phyloP scores from a whole-genome alignment of 805 yeast genomes.

The Pichia gijzeniarum region DNA sequence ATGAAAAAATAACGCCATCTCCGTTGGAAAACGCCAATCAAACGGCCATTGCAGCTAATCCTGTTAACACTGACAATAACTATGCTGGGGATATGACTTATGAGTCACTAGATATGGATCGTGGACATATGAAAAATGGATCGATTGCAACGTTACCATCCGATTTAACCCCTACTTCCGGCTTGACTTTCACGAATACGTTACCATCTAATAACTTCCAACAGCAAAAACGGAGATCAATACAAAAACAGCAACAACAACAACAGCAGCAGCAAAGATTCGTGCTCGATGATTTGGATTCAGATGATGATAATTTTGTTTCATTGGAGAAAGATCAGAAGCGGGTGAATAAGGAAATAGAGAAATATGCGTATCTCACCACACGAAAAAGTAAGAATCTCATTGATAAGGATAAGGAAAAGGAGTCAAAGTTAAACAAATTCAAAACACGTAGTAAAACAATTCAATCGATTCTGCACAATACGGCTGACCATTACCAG shows the following conservation, averaged over 20 bases:
- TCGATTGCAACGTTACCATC: constrained; percentile 17
- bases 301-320: constrained; percentile 14
- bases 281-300: constrained; percentile 14
- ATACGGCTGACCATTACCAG: constrained; percentile 18
- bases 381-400: neutral
- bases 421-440: constrained; percentile 20
- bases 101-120: neutral
- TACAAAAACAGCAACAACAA: constrained; percentile 2
- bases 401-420: constrained; percentile 6
- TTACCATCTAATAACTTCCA: constrained; percentile 1
- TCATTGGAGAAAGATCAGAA: neutral
- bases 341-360: constrained; percentile 1
- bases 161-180: constrained; percentile 20
- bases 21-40: constrained; percentile 19
- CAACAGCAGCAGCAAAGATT: neutral
- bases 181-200: constrained; percentile 15
- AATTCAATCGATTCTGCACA: constrained; percentile 23
- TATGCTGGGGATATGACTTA: neutral
- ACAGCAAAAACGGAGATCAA: neutral
- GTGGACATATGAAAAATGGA: neutral
- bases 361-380: constrained; percentile 4
- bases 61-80: no score
- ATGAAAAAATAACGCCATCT: constrained; percentile 50
- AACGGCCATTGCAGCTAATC: neutral
- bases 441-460: constrained; percentile 21